phyloP scores from a whole-genome alignment of 139 green algal genomes.

The Axilococcus clingmanii region DNA sequence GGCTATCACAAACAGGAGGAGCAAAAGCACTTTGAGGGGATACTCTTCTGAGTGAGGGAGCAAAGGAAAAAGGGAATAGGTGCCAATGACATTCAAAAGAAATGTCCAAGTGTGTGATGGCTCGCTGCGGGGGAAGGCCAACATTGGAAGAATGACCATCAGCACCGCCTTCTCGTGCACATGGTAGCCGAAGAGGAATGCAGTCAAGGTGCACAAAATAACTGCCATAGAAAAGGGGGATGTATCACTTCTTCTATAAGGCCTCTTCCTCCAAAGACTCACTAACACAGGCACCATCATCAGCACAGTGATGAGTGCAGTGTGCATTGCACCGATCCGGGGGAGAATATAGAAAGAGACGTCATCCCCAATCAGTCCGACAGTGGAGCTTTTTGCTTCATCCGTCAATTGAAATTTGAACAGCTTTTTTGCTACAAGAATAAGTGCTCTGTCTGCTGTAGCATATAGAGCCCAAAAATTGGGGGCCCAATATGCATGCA shows the following conservation, averaged over 20 bases:
- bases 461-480: slow-evolving; percentile 92
- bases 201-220: slow-evolving; percentile 52
- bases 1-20: slow-evolving; percentile 25
- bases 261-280: slow-evolving; percentile 33
- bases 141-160: slow-evolving; percentile 46
- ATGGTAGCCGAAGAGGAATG: slow-evolving; percentile 88
- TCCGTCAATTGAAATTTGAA: background rate
- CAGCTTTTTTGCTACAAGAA: slow-evolving; percentile 7
- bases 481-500: slow-evolving; percentile 92
- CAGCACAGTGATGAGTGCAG: slow-evolving; percentile 37
- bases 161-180: slow-evolving; percentile 95
- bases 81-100: slow-evolving; percentile 35
- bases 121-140: background rate
- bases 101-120: slow-evolving; percentile 41
- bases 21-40: slow-evolving; percentile 59
- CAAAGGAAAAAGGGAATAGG: slow-evolving; percentile 70
- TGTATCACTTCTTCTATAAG: too few species aligned
- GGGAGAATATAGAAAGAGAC: slow-evolving; percentile 71
- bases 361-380: slow-evolving; percentile 63
- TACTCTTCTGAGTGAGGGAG: slow-evolving; percentile 69
- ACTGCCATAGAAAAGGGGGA: slow-evolving; percentile 26
- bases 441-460: slow-evolving; percentile 54
- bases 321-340: slow-evolving; percentile 34
- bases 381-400: slow-evolving; percentile 17
- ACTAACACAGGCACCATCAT: slow-evolving; percentile 57